Evolutionary conservation across 2,329 filamentous ascomycete species (phyloP).

Genomic region (Pseudocercospora vitis): DNA sequence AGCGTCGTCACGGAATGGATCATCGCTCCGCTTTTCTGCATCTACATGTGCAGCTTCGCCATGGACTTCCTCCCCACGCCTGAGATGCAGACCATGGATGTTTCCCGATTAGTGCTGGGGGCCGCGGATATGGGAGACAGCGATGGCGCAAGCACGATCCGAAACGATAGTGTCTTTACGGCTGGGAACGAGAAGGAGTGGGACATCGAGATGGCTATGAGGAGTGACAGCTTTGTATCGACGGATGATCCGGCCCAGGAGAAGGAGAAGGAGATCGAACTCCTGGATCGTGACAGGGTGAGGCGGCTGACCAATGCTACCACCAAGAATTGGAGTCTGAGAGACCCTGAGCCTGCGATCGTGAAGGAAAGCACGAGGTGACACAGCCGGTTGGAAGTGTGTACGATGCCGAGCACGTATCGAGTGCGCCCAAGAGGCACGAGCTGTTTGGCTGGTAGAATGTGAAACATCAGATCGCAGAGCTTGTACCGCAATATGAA

Average conservation of each 20-base stretch:
- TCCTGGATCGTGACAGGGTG: not conserved
- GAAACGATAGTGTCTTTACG: not conserved
- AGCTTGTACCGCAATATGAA: no score
- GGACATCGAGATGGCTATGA: not conserved
- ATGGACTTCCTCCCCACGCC: constrained; percentile 2
- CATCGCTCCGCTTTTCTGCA: constrained; percentile 2
- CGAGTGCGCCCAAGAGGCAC: not conserved
- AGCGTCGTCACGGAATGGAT: not conserved
- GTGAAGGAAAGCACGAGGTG: not conserved
- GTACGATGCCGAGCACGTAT: no score
- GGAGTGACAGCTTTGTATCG: not conserved
- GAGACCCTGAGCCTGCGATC: not conserved
- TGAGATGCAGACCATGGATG: constrained; percentile 3
- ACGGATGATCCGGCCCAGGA: not conserved
- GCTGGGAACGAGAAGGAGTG: not conserved
- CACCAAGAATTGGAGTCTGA: not conserved
- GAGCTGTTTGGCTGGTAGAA: not conserved
- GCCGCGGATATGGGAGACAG: not conserved
- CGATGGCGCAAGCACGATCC: not conserved
- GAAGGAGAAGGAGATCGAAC: not conserved
- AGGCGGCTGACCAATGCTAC: not conserved
- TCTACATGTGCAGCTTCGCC: constrained; percentile 8
- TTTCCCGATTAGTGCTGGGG: not conserved
- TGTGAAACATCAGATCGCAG: no score
- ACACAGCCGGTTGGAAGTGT: no score